phyloP scores from a whole-genome alignment of 2,329 filamentous ascomycete species.

The Hortaea werneckii region DNA sequence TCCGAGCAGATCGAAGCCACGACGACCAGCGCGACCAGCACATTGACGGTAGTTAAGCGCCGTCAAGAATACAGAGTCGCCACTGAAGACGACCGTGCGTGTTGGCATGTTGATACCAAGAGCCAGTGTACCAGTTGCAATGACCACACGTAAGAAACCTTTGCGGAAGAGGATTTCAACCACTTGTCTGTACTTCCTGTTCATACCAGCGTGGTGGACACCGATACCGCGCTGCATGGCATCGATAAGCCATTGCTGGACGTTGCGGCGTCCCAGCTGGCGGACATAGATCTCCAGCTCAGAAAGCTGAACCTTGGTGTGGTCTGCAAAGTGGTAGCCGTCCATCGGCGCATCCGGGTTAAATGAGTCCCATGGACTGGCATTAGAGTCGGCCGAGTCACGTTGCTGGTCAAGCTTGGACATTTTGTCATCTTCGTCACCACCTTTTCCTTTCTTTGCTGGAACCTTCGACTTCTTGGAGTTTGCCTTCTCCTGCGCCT shows the following conservation, averaged over 20 bases:
- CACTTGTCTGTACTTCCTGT: constrained; percentile 61
- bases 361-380: constrained; percentile 53
- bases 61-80: constrained; percentile 63
- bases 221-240: constrained; percentile 59
- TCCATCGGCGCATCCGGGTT: constrained; percentile 54
- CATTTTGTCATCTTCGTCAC: constrained; percentile 37
- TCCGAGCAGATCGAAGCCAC: constrained; percentile 70
- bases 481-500: constrained; percentile 31
- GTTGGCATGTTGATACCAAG: constrained; percentile 79
- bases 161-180: constrained; percentile 67
- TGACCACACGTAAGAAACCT: constrained; percentile 58
- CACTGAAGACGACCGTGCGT: constrained; percentile 68
- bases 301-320: constrained; percentile 45
- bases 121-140: constrained; percentile 66
- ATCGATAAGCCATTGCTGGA: constrained; percentile 46
- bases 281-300: constrained; percentile 49
- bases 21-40: constrained; percentile 65
- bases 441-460: constrained; percentile 27
- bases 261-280: constrained; percentile 41
- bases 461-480: constrained; percentile 27
- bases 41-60: constrained; percentile 68
- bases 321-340: constrained; percentile 57
- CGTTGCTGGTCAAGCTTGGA: constrained; percentile 49
- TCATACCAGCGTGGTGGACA: constrained; percentile 72
- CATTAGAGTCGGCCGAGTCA: constrained; percentile 47